Evolutionary conservation across 2,329 filamentous ascomycete species (phyloP), one percentile per base, ranked within the genome.

Genomic region (Pseudocercospora musae): DNA sequence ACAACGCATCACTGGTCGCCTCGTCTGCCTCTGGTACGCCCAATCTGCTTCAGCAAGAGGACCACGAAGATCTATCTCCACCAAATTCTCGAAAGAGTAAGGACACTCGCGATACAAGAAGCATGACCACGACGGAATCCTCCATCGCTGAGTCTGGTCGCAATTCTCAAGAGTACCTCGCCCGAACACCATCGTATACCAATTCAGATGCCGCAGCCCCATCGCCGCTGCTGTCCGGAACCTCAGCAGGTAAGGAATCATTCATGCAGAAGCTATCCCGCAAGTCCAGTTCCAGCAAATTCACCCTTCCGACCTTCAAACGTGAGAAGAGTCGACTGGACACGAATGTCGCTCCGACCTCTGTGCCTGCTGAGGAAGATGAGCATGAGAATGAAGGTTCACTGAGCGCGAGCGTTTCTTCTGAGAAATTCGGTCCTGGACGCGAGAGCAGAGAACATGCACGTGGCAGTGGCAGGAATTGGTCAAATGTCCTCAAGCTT

Each of bases 261-360:
- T 80, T 82, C 67, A 82, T 82, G 79, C 76, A 78, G 62, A 82
- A 82, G 63, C 74, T 83, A 42, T 77, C 77, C 4, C 78, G 80
- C 58, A 83, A 83, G 68, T 75, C 75, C 37, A 78, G 75, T 62
- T 77, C 78, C 0, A 77, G 75, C 58, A 81, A 81, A 57, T 81
- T 82, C 69, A 66, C 66, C 1, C 73, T 77, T 55, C 72, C 75
- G 9, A 72, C 69, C 10, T 75, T 76, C 59, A 75, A 74, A 57
- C 66, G 72, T 11, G 75, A 78, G 56, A 80, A 78, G 63, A 70
- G 63, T 11, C 37, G 72, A 68, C 44, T 75, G 66, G 62, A 79
- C 44, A 62, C 59, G n/a, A 52, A 54, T 21, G 48, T 50, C 29
- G 53, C 58, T 15, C 55, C 75, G 0, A 75, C 75, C 11, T 60